These are phyloP conservation scores for Claviceps sp. DNA, from an alignment of 2,329 filamentous ascomycete species.

Conservation along the genomic window DNA sequence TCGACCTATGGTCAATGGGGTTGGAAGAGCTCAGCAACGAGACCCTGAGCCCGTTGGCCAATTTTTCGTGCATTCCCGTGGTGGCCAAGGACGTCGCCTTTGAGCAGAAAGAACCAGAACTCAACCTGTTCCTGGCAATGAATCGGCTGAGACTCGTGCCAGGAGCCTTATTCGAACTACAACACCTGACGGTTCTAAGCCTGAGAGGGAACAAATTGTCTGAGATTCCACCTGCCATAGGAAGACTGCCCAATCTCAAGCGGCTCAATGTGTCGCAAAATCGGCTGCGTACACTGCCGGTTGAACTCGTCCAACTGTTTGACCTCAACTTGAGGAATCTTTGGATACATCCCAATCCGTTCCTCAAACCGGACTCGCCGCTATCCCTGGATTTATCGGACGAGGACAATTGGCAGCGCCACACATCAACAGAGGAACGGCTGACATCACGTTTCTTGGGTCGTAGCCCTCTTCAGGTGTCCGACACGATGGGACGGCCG, in stretches of 20 bases:
- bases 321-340: conserved; percentile 35
- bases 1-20: conserved; percentile 48
- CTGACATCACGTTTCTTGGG: conserved; percentile 15
- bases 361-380: conserved; percentile 28
- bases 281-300: conserved; percentile 44
- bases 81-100: conserved; percentile 46
- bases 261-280: conserved; percentile 57
- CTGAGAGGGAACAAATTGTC: conserved; percentile 50
- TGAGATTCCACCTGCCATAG: conserved; percentile 47
- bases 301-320: conserved; percentile 47
- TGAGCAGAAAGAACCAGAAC: conserved; percentile 40
- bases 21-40: conserved; percentile 42
- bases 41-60: conserved; percentile 41
- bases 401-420: neutral
- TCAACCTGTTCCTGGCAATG: conserved; percentile 48
- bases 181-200: conserved; percentile 50
- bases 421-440: conserved; percentile 4
- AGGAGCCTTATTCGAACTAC: conserved; percentile 45
- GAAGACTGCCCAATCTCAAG: conserved; percentile 41
- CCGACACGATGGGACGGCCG: conserved; percentile 16
- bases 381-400: neutral
- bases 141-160: conserved; percentile 47
- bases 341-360: conserved; percentile 50
- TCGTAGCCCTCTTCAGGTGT: conserved; percentile 19
- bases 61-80: conserved; percentile 39